Percentiles rank a stretch among this genome's conserved stretches.
Evolutionary conservation across 2,329 filamentous ascomycete species (phyloP).

Genomic region (Cladophialophora psammophila): DNA sequence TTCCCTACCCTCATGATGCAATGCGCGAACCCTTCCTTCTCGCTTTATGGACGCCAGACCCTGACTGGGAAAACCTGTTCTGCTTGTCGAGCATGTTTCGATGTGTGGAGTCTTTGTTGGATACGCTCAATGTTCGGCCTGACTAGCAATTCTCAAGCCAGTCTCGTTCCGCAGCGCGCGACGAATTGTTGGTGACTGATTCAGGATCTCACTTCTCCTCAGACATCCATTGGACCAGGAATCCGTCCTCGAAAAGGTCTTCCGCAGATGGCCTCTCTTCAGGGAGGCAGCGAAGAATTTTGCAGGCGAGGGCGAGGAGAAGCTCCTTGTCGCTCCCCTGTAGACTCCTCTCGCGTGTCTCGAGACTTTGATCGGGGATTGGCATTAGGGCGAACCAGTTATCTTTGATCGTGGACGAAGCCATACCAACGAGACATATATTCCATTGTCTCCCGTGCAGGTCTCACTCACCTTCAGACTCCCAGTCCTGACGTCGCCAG

Average conservation of each 20-base stretch:
- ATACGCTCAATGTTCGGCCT: no score
- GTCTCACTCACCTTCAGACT: constrained; percentile 25
- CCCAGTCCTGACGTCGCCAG: constrained; percentile 40
- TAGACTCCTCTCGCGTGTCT: constrained; percentile 22
- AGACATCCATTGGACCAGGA: no score
- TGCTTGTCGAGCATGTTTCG: no score
- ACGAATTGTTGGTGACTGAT: no score
- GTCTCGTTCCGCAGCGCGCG: no score
- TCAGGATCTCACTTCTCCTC: no score
- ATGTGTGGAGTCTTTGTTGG: no score
- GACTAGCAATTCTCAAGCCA: no score
- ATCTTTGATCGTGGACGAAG: constrained; percentile 20
- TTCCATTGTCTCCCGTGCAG: not conserved
- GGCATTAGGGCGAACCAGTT: constrained; percentile 28
- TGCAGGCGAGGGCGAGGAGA: constrained; percentile 33
- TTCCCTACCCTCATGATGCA: no score
- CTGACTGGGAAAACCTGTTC: no score
- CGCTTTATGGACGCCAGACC: no score
- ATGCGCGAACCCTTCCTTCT: no score
- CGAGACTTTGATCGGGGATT: constrained; percentile 31
- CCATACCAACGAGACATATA: not conserved
- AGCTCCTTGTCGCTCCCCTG: constrained; percentile 30
- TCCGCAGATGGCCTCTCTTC: constrained; percentile 43
- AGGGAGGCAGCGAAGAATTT: constrained; percentile 39
- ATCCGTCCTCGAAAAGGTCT: constrained; percentile 38